Evolutionary conservation across 2,329 filamentous ascomycete genomes (phyloP).

Genomic region (Neonectria hederae): DNA sequence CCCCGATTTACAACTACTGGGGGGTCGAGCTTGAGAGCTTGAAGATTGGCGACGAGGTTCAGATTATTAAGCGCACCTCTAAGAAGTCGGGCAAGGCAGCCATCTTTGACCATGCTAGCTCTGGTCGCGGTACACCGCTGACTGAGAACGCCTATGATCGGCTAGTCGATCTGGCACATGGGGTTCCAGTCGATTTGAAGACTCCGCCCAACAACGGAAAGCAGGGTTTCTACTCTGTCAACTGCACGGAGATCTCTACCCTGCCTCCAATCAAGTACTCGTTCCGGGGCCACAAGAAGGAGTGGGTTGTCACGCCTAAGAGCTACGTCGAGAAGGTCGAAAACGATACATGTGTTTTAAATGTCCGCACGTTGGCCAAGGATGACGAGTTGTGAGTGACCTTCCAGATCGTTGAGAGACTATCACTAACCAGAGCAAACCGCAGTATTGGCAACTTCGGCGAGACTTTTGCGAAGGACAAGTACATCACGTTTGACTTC

Average conservation of each 20-base stretch:
- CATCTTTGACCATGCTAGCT: slow-evolving; percentile 23
- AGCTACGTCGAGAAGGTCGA: slow-evolving; percentile 18
- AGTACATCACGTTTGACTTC: slow-evolving; percentile 21
- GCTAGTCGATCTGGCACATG: slow-evolving; percentile 16
- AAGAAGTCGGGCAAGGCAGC: slow-evolving; percentile 20
- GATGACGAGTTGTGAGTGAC: slow-evolving; percentile 12
- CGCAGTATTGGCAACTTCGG: slow-evolving; percentile 21
- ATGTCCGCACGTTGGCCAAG: slow-evolving; percentile 14
- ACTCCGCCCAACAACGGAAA: slow-evolving; percentile 11
- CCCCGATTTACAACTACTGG: slow-evolving; percentile 24
- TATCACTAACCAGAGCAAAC: background rate
- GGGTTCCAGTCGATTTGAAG: slow-evolving; percentile 3
- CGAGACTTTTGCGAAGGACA: slow-evolving; percentile 23
- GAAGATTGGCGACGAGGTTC: slow-evolving; percentile 10
- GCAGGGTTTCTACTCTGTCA: slow-evolving; percentile 14
- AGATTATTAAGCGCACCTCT: slow-evolving; percentile 10
- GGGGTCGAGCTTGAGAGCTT: slow-evolving; percentile 15
- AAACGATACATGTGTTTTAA: slow-evolving; percentile 14
- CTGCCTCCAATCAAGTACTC: slow-evolving; percentile 12
- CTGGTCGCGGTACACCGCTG: slow-evolving; percentile 14
- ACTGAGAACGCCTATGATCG: slow-evolving; percentile 14
- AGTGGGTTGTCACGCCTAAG: slow-evolving; percentile 16
- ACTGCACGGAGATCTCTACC: slow-evolving; percentile 5
- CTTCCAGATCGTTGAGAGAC: background rate
- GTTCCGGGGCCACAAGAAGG: slow-evolving; percentile 11